These are phyloP conservation scores for Penicillium occitanis DNA, from an alignment of 2,329 filamentous ascomycete genomes.

Conservation along the genomic window DNA sequence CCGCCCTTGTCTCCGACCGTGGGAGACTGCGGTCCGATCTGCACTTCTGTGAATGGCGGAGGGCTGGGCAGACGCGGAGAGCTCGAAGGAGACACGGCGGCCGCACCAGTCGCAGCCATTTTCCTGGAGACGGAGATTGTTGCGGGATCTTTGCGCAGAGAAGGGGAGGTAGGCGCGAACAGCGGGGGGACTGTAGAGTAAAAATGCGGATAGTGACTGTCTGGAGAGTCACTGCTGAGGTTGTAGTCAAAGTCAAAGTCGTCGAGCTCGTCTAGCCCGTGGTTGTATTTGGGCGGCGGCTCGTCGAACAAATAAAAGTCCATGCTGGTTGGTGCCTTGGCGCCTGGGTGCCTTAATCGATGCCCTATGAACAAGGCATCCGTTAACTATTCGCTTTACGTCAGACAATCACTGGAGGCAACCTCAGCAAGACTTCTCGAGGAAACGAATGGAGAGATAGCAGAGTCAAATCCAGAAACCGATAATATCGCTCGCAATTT, in stretches of 20 bases:
- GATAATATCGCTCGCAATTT: not conserved
- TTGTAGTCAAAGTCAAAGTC: conserved; percentile 19
- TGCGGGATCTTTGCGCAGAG: conserved; percentile 10
- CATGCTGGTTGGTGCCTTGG: conserved; percentile 10
- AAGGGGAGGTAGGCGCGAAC: conserved; percentile 37
- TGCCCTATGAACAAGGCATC: conserved; percentile 38
- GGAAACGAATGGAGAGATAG: not conserved
- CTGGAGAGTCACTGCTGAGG: not conserved
- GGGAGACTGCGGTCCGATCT: conserved; percentile 78
- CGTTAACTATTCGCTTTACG: conserved; percentile 19
- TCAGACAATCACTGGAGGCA: not conserved
- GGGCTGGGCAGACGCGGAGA: conserved; percentile 93
- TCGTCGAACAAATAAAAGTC: conserved; percentile 22
- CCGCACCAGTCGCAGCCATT: conserved; percentile 37
- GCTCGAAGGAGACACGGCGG: conserved; percentile 58
- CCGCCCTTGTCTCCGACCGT: conserved; percentile 61
- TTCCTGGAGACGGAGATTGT: conserved; percentile 27
- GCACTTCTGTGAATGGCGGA: conserved; percentile 90
- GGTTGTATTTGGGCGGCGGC: conserved; percentile 6
- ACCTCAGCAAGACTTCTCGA: not conserved
- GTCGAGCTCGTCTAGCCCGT: conserved; percentile 17
- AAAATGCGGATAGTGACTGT: conserved; percentile 13
- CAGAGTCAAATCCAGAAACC: not conserved
- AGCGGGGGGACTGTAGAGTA: conserved; percentile 27
- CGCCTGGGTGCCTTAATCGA: conserved; percentile 18